Evolutionary conservation across 2,329 filamentous ascomycete species (phyloP).

Genomic region (Gnomoniopsis smithogilvyi): DNA sequence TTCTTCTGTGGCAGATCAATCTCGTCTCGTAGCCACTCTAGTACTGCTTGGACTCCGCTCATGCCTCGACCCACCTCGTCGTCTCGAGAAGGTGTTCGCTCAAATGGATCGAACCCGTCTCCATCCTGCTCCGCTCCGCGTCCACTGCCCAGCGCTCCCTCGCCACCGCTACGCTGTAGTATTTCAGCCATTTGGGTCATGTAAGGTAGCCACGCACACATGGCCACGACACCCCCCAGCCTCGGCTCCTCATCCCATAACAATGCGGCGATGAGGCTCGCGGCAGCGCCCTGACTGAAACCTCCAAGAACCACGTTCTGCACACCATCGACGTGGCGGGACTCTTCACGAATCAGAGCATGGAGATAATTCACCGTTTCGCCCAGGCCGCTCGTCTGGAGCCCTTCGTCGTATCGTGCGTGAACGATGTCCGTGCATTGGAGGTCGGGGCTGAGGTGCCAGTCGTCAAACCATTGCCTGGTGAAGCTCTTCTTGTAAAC

Average conservation of each 20-base stretch:
- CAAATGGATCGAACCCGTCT: slow-evolving; percentile 17
- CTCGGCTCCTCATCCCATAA: slow-evolving; percentile 36
- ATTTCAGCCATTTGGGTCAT: slow-evolving; percentile 26
- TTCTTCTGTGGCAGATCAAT: slow-evolving; percentile 17
- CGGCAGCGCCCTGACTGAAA: slow-evolving; percentile 53
- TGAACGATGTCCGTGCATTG: slow-evolving; percentile 12
- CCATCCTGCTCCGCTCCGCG: neutral
- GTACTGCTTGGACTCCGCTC: slow-evolving; percentile 1
- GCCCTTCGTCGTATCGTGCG: slow-evolving; percentile 22
- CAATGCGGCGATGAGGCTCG: slow-evolving; percentile 38
- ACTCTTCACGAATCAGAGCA: slow-evolving; percentile 33
- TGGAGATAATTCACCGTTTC: slow-evolving; percentile 40
- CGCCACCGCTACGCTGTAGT: slow-evolving; percentile 7
- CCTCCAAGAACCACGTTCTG: slow-evolving; percentile 44
- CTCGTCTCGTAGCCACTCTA: slow-evolving; percentile 21
- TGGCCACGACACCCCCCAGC: slow-evolving; percentile 37
- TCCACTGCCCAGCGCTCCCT: neutral
- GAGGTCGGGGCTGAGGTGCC: slow-evolving; percentile 27
- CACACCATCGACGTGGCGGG: slow-evolving; percentile 32
- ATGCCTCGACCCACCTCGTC: slow-evolving; percentile 1
- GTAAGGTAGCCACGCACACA: slow-evolving; percentile 46
- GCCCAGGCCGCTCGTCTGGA: slow-evolving; percentile 37
- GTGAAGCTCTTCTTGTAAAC: slow-evolving; percentile 35
- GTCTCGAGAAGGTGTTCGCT: slow-evolving; percentile 6
- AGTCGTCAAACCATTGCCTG: slow-evolving; percentile 46